A percentile compares a stretch with the other conserved stretches of the same genome.
These are phyloP conservation scores for Phascolomyces articulosus DNA, from an alignment of 371 early-diverging fungal species.

Conservation along the genomic window DNA sequence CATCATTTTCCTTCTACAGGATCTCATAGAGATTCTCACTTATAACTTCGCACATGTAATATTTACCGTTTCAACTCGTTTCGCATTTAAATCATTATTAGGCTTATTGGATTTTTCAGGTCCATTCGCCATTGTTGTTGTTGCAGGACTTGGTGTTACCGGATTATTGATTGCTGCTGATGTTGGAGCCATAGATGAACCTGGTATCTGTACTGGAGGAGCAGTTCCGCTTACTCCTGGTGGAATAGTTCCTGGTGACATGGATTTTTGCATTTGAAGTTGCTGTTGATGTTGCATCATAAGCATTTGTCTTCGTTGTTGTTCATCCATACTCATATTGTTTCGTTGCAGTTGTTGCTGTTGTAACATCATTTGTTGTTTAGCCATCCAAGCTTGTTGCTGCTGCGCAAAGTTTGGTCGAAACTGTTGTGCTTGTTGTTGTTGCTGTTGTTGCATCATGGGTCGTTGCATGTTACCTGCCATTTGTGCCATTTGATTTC, in stretches of 20 bases:
- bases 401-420: conserved; percentile 24
- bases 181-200: neutral
- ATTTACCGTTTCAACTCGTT: conserved; percentile 44
- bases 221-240: neutral
- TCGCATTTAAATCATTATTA: conserved; percentile 25
- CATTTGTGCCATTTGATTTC: neutral
- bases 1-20: neutral
- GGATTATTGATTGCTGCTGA: conserved; percentile 5
- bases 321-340: conserved; percentile 7
- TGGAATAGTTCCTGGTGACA: conserved; percentile 4
- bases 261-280: conserved; percentile 24
- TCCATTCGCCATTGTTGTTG: conserved; percentile 6
- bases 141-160: conserved; percentile 7
- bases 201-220: neutral
- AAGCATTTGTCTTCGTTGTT: conserved; percentile 27
- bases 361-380: conserved; percentile 34
- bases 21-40: no score
- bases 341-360: conserved; percentile 18
- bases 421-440: conserved; percentile 16
- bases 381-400: conserved; percentile 32
- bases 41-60: no score
- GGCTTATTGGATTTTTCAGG: conserved; percentile 4
- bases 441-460: conserved; percentile 17
- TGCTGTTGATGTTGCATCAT: conserved; percentile 24
- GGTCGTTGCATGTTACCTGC: conserved; percentile 2